Conservation (phyloP, 1,284 basidiomycete species). For the Salmacisia buchloeana region DNA sequence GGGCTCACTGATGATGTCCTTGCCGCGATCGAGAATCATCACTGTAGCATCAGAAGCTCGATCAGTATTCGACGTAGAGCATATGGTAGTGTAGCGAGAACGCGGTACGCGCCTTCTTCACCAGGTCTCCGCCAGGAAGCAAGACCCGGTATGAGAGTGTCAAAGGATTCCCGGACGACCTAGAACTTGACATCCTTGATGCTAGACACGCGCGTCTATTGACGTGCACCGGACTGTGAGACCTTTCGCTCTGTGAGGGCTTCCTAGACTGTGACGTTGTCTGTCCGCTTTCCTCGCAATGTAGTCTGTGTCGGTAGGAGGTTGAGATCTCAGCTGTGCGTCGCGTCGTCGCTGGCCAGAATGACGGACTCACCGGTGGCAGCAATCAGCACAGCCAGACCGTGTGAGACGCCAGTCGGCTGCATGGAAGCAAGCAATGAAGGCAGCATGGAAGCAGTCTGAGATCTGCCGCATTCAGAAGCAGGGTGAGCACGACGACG, state of each 20-base stretch:
- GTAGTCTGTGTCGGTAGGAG: conserved; percentile 13
- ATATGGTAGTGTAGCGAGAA: no score
- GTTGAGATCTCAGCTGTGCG: background rate
- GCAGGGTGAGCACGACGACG: conserved; percentile 56
- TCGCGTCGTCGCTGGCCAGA: background rate
- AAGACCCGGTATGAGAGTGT: conserved; percentile 51
- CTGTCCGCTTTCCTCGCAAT: conserved; percentile 66
- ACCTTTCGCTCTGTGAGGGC: conserved; percentile 67
- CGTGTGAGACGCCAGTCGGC: conserved; percentile 58
- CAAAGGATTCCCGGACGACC: conserved; percentile 73
- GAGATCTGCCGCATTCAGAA: conserved; percentile 62
- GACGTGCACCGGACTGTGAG: conserved; percentile 75
- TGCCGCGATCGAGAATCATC: conserved; percentile 20
- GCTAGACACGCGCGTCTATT: conserved; percentile 70
- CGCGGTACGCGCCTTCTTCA: conserved; percentile 59
- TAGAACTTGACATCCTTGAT: conserved; percentile 73
- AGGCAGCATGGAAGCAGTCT: conserved; percentile 82
- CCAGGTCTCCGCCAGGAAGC: conserved; percentile 69
- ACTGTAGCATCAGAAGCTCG: background rate
- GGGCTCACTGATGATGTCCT: conserved; percentile 65
- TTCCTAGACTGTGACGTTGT: conserved; percentile 69
- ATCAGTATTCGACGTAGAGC: conserved; percentile 61
- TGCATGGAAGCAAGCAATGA: conserved; percentile 89
- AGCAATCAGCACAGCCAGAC: conserved; percentile 67
- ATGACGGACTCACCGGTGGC: conserved; percentile 60